phyloP scores from a whole-genome alignment of 345 rosid genomes.

The Eucalyptus camaldulensis region DNA sequence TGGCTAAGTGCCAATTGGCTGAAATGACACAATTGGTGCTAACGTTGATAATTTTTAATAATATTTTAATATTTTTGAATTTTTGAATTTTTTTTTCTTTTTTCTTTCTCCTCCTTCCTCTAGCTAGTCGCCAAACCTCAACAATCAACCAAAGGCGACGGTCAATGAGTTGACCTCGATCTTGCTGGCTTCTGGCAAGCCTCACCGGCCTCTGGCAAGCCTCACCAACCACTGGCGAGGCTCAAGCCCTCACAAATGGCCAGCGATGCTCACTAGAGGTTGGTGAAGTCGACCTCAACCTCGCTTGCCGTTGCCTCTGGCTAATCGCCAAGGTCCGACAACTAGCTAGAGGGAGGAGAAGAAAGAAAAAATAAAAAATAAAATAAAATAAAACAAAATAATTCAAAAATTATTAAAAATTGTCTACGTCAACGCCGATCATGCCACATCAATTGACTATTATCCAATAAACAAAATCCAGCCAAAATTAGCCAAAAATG shows the following conservation, averaged over 20 bases:
- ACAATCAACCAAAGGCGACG: fast-evolving
- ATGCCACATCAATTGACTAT: fast-evolving
- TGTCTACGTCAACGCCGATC: fast-evolving
- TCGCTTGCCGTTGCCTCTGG: fast-evolving
- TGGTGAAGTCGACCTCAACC: fast-evolving
- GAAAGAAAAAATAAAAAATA: fast-evolving
- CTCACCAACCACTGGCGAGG: fast-evolving
- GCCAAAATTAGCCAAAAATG: fast-evolving
- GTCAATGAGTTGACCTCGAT: fast-evolving
- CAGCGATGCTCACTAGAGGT: fast-evolving
- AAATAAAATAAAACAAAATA: no score
- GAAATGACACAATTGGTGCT: fast-evolving
- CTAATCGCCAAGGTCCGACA: fast-evolving
- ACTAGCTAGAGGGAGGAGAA: no score
- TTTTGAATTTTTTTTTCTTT: no score
- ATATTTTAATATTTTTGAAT: no score
- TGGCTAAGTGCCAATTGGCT: fast-evolving
- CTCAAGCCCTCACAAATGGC: no score
- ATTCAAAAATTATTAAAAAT: no score
- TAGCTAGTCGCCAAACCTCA: fast-evolving
- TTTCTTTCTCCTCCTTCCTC: no score
- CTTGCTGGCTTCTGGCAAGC: fast-evolving
- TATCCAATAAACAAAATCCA: no score
- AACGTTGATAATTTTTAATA: no score
- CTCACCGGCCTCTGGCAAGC: no score